phyloP scores from a whole-genome alignment of 371 early-diverging fungal species.

The Mucor racemosus region DNA sequence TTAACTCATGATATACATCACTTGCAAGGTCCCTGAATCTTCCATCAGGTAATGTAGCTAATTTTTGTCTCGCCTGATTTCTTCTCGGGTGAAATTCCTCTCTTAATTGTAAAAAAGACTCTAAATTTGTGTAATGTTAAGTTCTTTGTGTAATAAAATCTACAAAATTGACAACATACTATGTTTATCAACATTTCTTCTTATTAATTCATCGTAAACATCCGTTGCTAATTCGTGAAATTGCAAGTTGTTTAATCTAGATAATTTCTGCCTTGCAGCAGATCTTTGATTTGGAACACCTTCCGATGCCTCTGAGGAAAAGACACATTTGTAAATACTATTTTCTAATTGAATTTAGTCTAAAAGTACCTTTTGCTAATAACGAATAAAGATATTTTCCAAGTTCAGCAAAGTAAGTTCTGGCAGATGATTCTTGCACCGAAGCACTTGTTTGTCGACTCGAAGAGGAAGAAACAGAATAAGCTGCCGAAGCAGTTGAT shows the following conservation, averaged over 20 bases:
- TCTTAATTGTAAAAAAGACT: conserved; percentile 84
- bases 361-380: conserved; percentile 43
- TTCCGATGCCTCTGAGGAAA: conserved; percentile 41
- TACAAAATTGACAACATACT: conserved; percentile 42
- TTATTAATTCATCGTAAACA: conserved; percentile 92
- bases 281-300: conserved; percentile 61
- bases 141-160: not conserved
- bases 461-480: conserved; percentile 41
- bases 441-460: conserved; percentile 36
- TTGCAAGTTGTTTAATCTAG: conserved; percentile 79
- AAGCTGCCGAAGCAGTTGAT: conserved; percentile 39
- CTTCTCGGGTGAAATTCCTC: conserved; percentile 93
- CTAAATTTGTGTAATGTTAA: conserved; percentile 43
- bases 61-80: conserved; percentile 96
- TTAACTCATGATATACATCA: conserved; percentile 89
- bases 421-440: conserved; percentile 42
- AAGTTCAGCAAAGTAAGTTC: conserved; percentile 45
- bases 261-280: conserved; percentile 86
- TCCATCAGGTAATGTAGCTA: conserved; percentile 84
- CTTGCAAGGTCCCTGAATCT: conserved; percentile 92
- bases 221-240: conserved; percentile 95
- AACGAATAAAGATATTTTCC: conserved; percentile 36
- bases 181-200: conserved; percentile 69
- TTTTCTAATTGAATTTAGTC: too few relatives aligned
- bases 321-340: too few relatives aligned